Conservation (phyloP, 345 rosid genomes). For the Hypericum perforatum region DNA sequence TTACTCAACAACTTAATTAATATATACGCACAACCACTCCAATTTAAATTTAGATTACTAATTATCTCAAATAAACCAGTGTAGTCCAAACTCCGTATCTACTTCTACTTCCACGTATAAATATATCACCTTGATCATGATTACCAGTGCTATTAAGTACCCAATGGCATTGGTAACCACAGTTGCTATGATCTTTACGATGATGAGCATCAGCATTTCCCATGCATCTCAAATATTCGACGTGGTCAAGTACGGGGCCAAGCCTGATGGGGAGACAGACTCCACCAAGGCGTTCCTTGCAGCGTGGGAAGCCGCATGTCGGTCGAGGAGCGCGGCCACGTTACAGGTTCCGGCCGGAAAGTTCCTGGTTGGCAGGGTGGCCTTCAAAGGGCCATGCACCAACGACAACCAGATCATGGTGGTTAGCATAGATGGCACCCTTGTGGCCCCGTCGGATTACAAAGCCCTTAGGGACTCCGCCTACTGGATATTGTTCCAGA, state of each 20-base stretch:
- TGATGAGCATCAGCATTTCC: no score
- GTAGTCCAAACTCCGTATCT: no score
- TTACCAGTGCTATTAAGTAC: no score
- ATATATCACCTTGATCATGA: no score
- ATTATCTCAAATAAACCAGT: no score
- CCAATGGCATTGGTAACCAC: no score
- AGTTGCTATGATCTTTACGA: no score
- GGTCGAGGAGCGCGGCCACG: constrained; percentile 29
- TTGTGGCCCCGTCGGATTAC: constrained; percentile 50
- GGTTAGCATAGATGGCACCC: constrained; percentile 48
- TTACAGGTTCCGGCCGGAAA: constrained; percentile 49
- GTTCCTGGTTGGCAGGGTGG: constrained; percentile 29
- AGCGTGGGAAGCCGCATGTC: constrained; percentile 55
- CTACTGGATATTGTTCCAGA: constrained; percentile 41
- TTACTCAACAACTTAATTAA: no score
- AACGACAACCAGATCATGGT: constrained; percentile 20
- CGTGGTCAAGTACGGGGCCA: constrained; percentile 48
- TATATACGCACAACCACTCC: no score
- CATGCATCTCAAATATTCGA: constrained; percentile 10
- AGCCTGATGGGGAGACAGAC: constrained; percentile 47
- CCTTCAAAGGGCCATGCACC: constrained; percentile 51
- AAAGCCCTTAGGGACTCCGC: constrained; percentile 16
- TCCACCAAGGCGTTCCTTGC: constrained; percentile 53
- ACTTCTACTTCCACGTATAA: no score
- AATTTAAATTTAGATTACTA: no score